Conservation (phyloP, 352 stramenopile species). For the Blastocystis sp. region DNA sequence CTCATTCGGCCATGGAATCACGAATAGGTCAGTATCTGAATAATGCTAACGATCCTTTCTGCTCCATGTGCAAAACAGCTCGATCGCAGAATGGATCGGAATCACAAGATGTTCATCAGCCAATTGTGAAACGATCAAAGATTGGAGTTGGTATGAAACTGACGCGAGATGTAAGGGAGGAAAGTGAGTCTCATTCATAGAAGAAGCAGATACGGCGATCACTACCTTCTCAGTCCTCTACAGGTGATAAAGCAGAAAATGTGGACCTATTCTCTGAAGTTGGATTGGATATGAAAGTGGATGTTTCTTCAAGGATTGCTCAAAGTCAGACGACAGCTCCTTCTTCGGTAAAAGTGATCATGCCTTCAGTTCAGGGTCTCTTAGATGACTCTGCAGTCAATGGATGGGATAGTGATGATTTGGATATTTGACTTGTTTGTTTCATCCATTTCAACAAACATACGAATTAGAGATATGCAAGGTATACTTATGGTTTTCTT, state of each 20-base stretch:
- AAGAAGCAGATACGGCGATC: background rate
- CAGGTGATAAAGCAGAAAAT: background rate
- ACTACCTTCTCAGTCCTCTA: background rate
- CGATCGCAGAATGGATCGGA: background rate
- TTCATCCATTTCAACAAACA: background rate
- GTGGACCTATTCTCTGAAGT: conserved; percentile 14
- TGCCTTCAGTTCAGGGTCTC: background rate
- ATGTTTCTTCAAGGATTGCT: background rate
- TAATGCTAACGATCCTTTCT: background rate
- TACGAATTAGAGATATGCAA: background rate
- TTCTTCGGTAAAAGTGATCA: background rate
- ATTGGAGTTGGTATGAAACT: conserved; percentile 50
- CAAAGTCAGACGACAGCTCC: background rate
- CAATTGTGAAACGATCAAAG: background rate
- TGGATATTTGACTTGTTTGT: conserved; percentile 56
- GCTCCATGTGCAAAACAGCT: background rate
- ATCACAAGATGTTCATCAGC: background rate
- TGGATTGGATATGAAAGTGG: conserved; percentile 27
- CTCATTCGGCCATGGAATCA: background rate
- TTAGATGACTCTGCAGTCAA: background rate
- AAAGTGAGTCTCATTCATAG: background rate
- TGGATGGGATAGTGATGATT: conserved; percentile 21
- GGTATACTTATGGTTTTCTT: background rate
- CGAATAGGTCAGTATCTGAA: conserved; percentile 45
- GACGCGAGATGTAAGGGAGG: background rate